Evolutionary conservation across 2,329 filamentous ascomycete genomes (phyloP), one percentile per base, ranked within the genome.

Genomic region (Helicocarpus griseus): DNA sequence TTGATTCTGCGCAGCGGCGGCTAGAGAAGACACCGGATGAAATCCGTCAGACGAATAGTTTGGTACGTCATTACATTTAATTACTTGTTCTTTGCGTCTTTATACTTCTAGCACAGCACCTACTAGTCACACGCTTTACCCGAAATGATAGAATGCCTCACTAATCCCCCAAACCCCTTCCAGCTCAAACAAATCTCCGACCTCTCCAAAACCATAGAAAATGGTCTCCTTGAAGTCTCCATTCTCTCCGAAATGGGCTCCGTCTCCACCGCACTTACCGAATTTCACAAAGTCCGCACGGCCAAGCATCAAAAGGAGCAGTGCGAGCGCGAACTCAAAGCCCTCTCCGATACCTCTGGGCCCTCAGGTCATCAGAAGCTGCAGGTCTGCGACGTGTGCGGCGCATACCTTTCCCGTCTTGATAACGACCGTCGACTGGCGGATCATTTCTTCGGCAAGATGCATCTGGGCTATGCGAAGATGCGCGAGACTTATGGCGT

Each of bases 391-490:
- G 93, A 98, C 70, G 93, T 97, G 1, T 98, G 93, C 69, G 93
- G 93, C 56, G 93, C 93, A 5, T 98, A 97, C 67, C 78, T 98
- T 35, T 89, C 84, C 56, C 76, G 93, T 21, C 78, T 98, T 29
- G 93, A 98, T 66, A 98, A 98, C 65, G 93, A 98, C 68, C 81
- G 93, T 33, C 80, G 93, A 28, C 69, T 98, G 64, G 93, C 93
- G 19, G 93, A 98, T 66, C 93, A 98, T 69, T 98, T 98, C 67
- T 97, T 96, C 69, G 93, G 93, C 21, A 98, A 98, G 77, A 98
- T 98, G 93, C 93, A 98, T 65, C 73, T 98, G 52, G 93, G 93
- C 0, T 98, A 97, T 67, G 93, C 93, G 14, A 88, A 95, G 72
- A 98, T 98, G 93, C 82, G 93, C 61, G 95, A 93, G 77, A 93